Base-by-base conservation (phyloP, 768 basidiomycete genomes). In the Peribolospora baueri region DNA sequence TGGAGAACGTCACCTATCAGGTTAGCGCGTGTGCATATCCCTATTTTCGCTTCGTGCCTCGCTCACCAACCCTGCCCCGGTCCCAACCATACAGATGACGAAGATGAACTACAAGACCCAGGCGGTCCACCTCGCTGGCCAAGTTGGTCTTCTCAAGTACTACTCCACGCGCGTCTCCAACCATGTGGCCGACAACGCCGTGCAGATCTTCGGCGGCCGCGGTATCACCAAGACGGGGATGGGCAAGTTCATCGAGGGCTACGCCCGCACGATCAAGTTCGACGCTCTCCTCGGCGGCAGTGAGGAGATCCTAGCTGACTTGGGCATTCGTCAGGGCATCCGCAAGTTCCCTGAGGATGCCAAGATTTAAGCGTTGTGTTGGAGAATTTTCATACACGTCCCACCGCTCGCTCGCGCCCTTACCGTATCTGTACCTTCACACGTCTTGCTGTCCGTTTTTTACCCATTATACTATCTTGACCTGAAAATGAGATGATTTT, bases 1-100 rank as follows among this genome's bases (percentile, higher is more conserved):
- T 88, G 13, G 86, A 90, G 69, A 81, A 75, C 55, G 68, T 90
- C 53, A 88, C 85, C 0, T 81, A 79, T 65, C 85, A 88, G 66
- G 86, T 87, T 83, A 77, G 71, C 60, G 75, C 55, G 53, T 5
- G 13, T 5, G 5, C 11, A 7, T 11, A 49, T 25, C 37, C 41
- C 13, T 11, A 4, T 40, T 11, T 40, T 42, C 48, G 40, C 38
- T 52, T 25, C 51, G 14, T 48, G 41, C 40, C 40, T 57, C 13
- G 10, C 14, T 40, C 11, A 7, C 11, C 5, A 11, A 59, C 56
- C 59, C 36, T 60, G 50, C 52, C 54, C 6, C 25, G 39, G 11
- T 54, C 5, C 13, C 42, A 58, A 51, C 13, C 36, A n/a, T 4
- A 37, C 56, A 60, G 46, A 57, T 46, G 51, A 37, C n/a, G 11